These are phyloP conservation scores for Blastomyces parvus DNA, from an alignment of 2,329 filamentous ascomycete genomes.

Conservation along the genomic window DNA sequence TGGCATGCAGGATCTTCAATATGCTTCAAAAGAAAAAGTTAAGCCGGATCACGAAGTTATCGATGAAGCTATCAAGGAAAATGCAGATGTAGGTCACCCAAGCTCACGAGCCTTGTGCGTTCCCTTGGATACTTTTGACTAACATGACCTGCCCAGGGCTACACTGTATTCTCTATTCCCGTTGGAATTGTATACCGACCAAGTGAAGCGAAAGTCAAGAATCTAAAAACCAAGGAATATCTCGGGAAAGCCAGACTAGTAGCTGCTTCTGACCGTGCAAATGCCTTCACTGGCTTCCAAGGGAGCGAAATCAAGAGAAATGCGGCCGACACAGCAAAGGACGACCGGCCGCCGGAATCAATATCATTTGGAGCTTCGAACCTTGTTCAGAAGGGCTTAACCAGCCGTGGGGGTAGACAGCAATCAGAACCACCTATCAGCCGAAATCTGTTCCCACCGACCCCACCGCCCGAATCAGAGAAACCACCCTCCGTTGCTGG, in stretches of 20 bases:
- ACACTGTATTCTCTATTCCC: constrained; percentile 96
- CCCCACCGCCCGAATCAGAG: constrained; percentile 88
- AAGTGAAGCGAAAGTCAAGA: constrained; percentile 96
- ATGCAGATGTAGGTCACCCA: constrained; percentile 62
- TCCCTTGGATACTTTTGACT: not conserved
- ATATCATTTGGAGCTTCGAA: constrained; percentile 90
- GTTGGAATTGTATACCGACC: constrained; percentile 92
- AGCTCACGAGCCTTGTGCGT: not conserved
- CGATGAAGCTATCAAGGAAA: constrained; percentile 87
- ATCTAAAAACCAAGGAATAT: constrained; percentile 95
- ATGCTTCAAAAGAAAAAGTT: constrained; percentile 89
- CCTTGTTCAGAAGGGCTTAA: constrained; percentile 75
- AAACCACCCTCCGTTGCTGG: constrained; percentile 34
- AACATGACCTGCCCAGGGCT: constrained; percentile 52
- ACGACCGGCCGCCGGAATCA: constrained; percentile 73
- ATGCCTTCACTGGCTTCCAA: constrained; percentile 73
- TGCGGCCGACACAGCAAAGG: constrained; percentile 33
- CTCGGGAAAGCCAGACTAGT: constrained; percentile 91
- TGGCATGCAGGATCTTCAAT: constrained; percentile 82
- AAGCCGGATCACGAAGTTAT: constrained; percentile 96
- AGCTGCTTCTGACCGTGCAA: constrained; percentile 70
- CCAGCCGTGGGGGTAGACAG: constrained; percentile 60
- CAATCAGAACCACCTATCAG: constrained; percentile 74
- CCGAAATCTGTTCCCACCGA: constrained; percentile 87
- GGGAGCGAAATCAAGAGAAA: constrained; percentile 62